Percentiles rank a stretch among this genome's conserved stretches.
Evolutionary conservation across 2,329 filamentous ascomycete genomes (phyloP).

Genomic region (Cercospora sp.): DNA sequence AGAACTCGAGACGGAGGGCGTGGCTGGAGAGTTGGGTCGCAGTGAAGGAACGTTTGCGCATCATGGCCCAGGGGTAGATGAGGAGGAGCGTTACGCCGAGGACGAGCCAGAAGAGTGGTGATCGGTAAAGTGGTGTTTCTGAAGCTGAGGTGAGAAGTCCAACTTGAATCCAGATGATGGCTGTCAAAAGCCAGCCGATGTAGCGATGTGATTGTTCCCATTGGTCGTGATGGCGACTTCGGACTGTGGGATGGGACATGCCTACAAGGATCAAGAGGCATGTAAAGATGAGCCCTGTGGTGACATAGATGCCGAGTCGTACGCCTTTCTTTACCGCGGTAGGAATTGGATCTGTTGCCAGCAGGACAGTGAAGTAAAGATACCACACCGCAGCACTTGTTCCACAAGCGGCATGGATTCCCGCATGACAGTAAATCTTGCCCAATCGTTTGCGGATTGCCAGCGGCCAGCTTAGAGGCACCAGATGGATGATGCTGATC

Average conservation of each 20-base stretch:
- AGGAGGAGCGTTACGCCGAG: slow-evolving; percentile 38
- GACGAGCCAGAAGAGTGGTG: slow-evolving; percentile 65
- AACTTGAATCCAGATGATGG: slow-evolving; percentile 65
- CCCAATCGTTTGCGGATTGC: slow-evolving; percentile 38
- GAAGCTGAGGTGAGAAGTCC: slow-evolving; percentile 44
- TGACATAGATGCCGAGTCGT: slow-evolving; percentile 28
- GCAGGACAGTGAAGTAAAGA: slow-evolving; percentile 40
- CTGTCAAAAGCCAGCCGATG: slow-evolving; percentile 65
- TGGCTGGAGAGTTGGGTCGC: slow-evolving; percentile 69
- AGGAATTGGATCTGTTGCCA: slow-evolving; percentile 32
- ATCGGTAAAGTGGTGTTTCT: slow-evolving; percentile 44
- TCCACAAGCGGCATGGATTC: slow-evolving; percentile 43
- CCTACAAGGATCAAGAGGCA: slow-evolving; percentile 62
- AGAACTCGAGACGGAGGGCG: slow-evolving; percentile 69
- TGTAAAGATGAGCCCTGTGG: slow-evolving; percentile 61
- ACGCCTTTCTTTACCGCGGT: slow-evolving; percentile 21
- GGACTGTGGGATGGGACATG: slow-evolving; percentile 64
- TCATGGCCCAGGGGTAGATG: slow-evolving; percentile 69
- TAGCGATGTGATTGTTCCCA: slow-evolving; percentile 74
- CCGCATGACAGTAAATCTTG: slow-evolving; percentile 45
- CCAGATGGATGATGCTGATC: slow-evolving; percentile 36
- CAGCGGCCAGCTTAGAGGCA: slow-evolving; percentile 40
- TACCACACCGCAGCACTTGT: slow-evolving; percentile 47
- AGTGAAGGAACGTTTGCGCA: slow-evolving; percentile 66
- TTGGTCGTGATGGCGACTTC: slow-evolving; percentile 63